Percentiles rank a stretch among this genome's conserved stretches.
Conservation (phyloP, 192 early-diverging fungal species). For the Chytriomyces confervae region DNA sequence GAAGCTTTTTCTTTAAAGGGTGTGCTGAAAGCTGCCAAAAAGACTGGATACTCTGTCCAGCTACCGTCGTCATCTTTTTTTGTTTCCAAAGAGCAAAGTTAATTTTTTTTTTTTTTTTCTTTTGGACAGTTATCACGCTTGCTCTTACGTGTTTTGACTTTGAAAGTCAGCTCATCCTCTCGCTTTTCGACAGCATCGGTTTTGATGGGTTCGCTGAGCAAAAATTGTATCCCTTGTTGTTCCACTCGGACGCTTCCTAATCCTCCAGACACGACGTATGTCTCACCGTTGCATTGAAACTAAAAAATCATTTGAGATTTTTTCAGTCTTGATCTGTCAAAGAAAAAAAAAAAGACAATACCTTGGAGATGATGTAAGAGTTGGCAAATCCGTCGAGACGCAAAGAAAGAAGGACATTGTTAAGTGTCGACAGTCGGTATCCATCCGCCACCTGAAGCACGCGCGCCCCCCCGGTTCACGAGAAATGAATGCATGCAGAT, state of each 20-base stretch:
- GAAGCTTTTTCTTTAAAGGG: neutral
- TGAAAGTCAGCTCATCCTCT: too few relatives aligned
- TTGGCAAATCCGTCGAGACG: conserved; percentile 11
- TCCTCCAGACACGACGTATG: neutral
- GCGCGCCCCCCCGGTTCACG: neutral
- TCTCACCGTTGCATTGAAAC: neutral
- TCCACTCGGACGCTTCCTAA: neutral
- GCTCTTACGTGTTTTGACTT: too few relatives aligned
- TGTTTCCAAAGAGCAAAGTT: too few relatives aligned
- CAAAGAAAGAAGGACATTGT: conserved; percentile 17
- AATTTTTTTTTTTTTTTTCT: too few relatives aligned
- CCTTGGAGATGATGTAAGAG: conserved; percentile 2
- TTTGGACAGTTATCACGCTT: too few relatives aligned
- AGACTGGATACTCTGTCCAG: neutral
- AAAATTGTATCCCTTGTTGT: neutral
- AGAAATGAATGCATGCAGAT: neutral
- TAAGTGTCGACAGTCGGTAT: conserved; percentile 18
- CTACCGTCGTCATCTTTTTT: neutral
- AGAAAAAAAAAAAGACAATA: neutral
- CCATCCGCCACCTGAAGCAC: neutral
- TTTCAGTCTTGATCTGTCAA: neutral
- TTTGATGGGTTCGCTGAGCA: neutral
- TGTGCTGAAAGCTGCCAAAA: neutral
- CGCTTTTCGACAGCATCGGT: neutral
- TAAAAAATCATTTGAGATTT: neutral